Evolutionary conservation across 257 asterid species (phyloP).

Genomic region (Solanum sitiens): DNA sequence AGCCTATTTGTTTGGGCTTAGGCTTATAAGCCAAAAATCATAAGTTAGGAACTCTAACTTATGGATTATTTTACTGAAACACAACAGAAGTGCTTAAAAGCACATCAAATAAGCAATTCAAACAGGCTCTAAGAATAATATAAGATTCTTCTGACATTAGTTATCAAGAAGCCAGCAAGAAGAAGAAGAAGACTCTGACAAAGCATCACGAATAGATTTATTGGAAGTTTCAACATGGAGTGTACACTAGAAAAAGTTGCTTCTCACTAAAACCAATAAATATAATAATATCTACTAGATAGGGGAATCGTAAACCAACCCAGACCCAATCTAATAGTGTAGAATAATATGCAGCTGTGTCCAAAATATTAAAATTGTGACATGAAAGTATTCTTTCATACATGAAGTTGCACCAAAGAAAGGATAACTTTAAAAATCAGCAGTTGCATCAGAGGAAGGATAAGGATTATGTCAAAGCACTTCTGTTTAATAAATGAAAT

Average conservation of each 20-base stretch:
- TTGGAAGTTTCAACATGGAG: background rate
- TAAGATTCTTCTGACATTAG: background rate
- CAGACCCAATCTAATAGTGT: background rate
- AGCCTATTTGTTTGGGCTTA: background rate
- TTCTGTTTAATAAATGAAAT: background rate
- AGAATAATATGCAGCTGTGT: background rate
- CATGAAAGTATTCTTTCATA: background rate
- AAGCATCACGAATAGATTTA: background rate
- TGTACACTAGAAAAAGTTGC: background rate
- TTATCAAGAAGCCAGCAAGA: background rate
- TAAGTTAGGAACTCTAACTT: background rate
- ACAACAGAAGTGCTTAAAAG: background rate
- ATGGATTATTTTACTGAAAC: background rate
- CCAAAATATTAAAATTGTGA: background rate
- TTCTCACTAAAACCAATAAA: background rate
- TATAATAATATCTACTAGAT: background rate
- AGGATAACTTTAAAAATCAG: background rate
- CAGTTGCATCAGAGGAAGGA: background rate
- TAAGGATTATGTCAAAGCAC: background rate
- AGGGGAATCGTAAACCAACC: background rate
- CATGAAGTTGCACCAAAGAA: background rate
- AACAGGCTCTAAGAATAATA: background rate
- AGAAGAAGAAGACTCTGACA: background rate
- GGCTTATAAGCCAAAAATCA: background rate
- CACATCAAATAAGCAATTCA: background rate